These are phyloP conservation scores for Diaporthe sp. DNA, from an alignment of 2,329 filamentous ascomycete species.

Conservation along the genomic window DNA sequence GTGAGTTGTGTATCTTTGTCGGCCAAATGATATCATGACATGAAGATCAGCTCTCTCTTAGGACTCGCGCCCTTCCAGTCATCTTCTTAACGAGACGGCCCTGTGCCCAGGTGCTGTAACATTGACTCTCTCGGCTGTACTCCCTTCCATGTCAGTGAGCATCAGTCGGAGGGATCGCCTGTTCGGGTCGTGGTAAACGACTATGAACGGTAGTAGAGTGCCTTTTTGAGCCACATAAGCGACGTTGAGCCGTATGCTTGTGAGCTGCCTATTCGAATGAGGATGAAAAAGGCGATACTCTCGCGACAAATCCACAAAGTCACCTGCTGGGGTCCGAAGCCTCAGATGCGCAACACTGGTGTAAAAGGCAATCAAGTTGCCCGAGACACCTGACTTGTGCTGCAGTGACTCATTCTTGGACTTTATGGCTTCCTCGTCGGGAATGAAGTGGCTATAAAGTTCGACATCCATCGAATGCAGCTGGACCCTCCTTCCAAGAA, in stretches of 20 bases:
- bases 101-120: background rate
- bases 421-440: background rate
- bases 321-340: background rate
- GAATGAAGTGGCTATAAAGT: background rate
- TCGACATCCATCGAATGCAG: background rate
- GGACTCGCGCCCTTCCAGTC: conserved; percentile 4
- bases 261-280: background rate
- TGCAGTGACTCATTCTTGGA: background rate
- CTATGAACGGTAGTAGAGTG: background rate
- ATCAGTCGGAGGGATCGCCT: background rate
- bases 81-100: background rate
- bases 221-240: background rate
- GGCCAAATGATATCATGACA: background rate
- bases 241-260: conserved; percentile 1
- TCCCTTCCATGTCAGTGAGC: background rate
- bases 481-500: background rate
- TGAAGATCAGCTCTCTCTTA: background rate
- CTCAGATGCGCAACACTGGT: background rate
- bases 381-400: fast-evolving
- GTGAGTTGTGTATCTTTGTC: background rate
- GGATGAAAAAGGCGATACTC: conserved; percentile 8
- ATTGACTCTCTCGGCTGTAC: background rate
- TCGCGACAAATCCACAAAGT: background rate
- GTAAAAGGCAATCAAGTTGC: background rate
- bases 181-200: background rate